phyloP scores from a whole-genome alignment of 2,329 filamentous ascomycete species.

The Fonsecaea pugnacius region DNA sequence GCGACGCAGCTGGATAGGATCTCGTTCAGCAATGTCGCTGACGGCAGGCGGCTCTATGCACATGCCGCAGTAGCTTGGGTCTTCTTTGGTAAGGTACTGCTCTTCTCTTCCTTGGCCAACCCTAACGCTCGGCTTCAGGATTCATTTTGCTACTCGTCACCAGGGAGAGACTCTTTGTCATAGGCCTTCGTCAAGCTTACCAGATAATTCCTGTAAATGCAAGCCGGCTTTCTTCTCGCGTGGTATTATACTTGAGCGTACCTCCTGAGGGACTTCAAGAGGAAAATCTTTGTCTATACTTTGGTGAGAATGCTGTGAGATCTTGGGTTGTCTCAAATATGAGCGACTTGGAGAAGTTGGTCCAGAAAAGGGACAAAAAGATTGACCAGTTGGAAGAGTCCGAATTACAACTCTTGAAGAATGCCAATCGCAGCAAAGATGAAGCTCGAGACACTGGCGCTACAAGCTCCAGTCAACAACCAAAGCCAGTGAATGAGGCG shows the following conservation, averaged over 20 bases:
- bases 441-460: constrained; percentile 11
- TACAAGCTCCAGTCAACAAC: not conserved
- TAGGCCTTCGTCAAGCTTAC: constrained; percentile 89
- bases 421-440: constrained; percentile 59
- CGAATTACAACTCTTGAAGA: constrained; percentile 84
- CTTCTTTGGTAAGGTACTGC: constrained; percentile 68
- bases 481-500: not conserved
- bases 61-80: constrained; percentile 77
- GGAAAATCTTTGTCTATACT: constrained; percentile 73
- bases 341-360: constrained; percentile 75
- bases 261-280: constrained; percentile 78
- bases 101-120: no score
- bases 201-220: constrained; percentile 81
- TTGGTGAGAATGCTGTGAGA: constrained; percentile 73
- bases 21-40: constrained; percentile 74
- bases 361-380: constrained; percentile 76
- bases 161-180: constrained; percentile 85
- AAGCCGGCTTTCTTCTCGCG: constrained; percentile 82
- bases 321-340: constrained; percentile 83
- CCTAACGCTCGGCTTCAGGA: constrained; percentile 8
- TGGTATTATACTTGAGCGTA: constrained; percentile 84
- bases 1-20: constrained; percentile 75
- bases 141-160: constrained; percentile 88
- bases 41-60: constrained; percentile 72
- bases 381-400: constrained; percentile 79